Evolutionary conservation across 352 stramenopile genomes (phyloP), one percentile per base, ranked within the genome.

Genomic region (Phytophthora citrophthora): DNA sequence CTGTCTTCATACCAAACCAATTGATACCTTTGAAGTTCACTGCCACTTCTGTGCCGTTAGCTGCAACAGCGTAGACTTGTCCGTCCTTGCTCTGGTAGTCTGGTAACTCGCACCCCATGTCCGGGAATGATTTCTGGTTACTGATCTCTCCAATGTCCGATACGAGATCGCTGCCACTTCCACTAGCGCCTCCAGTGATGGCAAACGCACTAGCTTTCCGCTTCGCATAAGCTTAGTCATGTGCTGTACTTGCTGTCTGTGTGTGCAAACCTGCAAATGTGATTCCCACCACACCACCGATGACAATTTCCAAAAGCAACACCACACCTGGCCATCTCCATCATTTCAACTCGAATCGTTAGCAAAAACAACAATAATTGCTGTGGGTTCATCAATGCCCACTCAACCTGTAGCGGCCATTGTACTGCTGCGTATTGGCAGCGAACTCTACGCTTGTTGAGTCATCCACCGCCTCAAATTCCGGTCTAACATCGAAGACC

Each of bases 111-210:
- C 81, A 90, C 8, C 68, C 34, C 50, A 63, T 86, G n/a, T 77
- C 61, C 1, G 77, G 78, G 58, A 92, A 93, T 51, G 69, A 70
- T 46, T 93, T 89, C 3, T 82, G 85, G 61, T 93, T 93, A 15
- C 82, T 82, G 5, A 90, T 57, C 47, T 51, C 51, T 0, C 55
- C 61, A 18, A 68, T 62, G 12, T 68, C 60, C 12, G 61, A 70
- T 12, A 70, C 62, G 13, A 88, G 55, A 46, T 77, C 77, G 12
- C 73, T 72, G 44, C 57, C 65, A 16, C 58, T 61, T 15, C 54
- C 64, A 34, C 53, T 68, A 10, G 54, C 50, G 13, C 60, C 66
- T 13, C 53, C 62, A 3, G 64, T 68, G 27, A 64, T 62, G 1
- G 46, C 23, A 2, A 48, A 56, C 5, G 40, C 56, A 43, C 68